Evolutionary conservation across 2,329 filamentous ascomycete genomes (phyloP), one percentile per base, ranked within the genome.

Genomic region (Fusarium praegraminearum): DNA sequence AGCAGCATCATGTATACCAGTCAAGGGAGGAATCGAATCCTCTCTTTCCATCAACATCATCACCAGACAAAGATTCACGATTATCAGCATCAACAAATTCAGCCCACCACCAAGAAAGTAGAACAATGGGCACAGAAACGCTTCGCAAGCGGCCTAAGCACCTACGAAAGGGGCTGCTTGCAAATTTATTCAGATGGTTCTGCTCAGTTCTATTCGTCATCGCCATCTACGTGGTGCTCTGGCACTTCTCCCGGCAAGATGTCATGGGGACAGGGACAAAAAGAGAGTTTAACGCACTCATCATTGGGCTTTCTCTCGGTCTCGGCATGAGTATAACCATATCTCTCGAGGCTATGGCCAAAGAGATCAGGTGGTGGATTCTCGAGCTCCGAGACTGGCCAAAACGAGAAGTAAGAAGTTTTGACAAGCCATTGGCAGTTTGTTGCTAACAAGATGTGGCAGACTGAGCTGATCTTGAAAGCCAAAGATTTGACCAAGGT

Each of bases 361-460:
- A 77, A 16, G 81, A 83, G 62, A 73, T 83, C 63, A 76, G 83
- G n/a, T 85, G 83, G 82, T 83, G 81, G 75, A 78, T 84, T 30
- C 69, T 85, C 43, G 79, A 77, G 59, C 72, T 75, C 11, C 73
- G 77, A 7, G 75, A 78, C 40, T 77, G 80, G 62, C 78, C 78
- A 35, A 72, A 80, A 41, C 72, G 71, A 7, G 83, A 85, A 75
- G 82, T 82, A 52, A n/a, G 75, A 3, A 22, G n/a, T 36, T 13
- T n/a, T 16, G 13, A 30, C 11, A 15, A 41, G 10, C n/a, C 8
- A 51, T 22, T 16, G 13, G 4, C 41, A 2, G 20, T 24, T 20
- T 12, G 2, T 8, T 9, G 28, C 56, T 41, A 26, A 40, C 40
- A 41, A 10, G n/a, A 20, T 16, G 4, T 32, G 16, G 7, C 26